phyloP scores from a whole-genome alignment of 768 basidiomycete genomes.

The Pisolithus albus region DNA sequence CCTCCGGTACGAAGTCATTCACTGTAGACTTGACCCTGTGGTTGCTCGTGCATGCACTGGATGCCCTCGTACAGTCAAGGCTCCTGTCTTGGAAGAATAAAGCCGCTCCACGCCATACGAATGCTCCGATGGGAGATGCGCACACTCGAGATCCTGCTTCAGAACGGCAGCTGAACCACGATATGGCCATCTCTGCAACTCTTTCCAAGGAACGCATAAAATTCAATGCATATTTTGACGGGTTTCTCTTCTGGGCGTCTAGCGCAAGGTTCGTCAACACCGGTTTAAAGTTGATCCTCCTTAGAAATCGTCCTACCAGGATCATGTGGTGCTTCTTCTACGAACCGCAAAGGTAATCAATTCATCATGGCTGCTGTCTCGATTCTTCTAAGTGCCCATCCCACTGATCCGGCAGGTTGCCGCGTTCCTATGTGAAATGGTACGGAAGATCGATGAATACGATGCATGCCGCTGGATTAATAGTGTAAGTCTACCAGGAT shows the following conservation, averaged over 20 bases:
- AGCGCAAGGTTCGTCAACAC: conserved; percentile 55
- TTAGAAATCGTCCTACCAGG: conserved; percentile 30
- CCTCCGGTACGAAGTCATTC: conserved; percentile 31
- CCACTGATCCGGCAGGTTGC: conserved; percentile 25
- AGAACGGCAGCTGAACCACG: conserved; percentile 6
- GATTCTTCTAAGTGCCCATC: conserved; percentile 1
- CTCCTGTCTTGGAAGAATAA: background rate
- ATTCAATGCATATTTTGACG: conserved; percentile 50
- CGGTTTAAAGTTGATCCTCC: background rate
- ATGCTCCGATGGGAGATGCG: background rate
- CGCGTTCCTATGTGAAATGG: conserved; percentile 55
- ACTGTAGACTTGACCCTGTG: conserved; percentile 67
- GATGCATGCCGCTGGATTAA: background rate
- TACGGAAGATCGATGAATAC: conserved; percentile 9
- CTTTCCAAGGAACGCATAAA: conserved; percentile 22
- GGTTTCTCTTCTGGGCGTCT: conserved; percentile 68
- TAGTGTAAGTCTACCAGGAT: conserved; percentile 39
- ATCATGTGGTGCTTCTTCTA: conserved; percentile 92
- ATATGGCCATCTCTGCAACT: background rate
- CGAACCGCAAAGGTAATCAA: conserved; percentile 54
- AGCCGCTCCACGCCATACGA: background rate
- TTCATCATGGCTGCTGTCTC: background rate
- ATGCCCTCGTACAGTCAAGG: conserved; percentile 46
- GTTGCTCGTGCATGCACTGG: conserved; percentile 62
- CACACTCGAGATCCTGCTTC: conserved; percentile 29